Evolutionary conservation across 176 grass and related monocot genomes (phyloP).

Genomic region (Oryza coarctata): DNA sequence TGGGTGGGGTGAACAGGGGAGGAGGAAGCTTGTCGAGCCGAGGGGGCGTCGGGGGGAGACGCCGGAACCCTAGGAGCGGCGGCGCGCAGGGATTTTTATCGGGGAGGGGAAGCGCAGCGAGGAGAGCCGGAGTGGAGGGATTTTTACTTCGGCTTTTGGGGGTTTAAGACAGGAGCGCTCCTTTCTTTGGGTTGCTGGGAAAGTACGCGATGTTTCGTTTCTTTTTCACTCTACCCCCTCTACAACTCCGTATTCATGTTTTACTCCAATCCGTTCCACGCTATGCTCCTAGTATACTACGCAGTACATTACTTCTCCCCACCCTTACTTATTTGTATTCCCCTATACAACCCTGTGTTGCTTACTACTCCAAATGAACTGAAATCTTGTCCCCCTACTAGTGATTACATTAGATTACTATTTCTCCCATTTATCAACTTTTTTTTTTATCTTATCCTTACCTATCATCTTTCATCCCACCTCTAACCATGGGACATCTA

Average conservation of each 20-base stretch:
- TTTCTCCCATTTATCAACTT: too few relatives aligned
- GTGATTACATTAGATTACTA: too few relatives aligned
- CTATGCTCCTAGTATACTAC: too few relatives aligned
- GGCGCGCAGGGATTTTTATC: background rate
- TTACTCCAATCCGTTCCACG: background rate
- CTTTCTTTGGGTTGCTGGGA: constrained; percentile 36
- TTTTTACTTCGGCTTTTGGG: constrained; percentile 31
- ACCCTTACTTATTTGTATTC: too few relatives aligned
- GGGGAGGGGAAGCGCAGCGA: background rate
- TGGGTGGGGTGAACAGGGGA: background rate
- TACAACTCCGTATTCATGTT: background rate
- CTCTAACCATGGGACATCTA: too few relatives aligned
- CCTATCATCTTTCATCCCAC: too few relatives aligned
- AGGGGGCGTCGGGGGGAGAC: background rate
- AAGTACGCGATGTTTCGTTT: constrained; percentile 25
- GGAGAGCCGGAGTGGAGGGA: background rate
- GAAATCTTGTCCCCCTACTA: too few relatives aligned
- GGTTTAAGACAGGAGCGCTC: constrained; percentile 44
- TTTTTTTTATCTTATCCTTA: too few relatives aligned
- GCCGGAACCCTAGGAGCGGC: constrained; percentile 28
- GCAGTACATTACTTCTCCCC: too few relatives aligned
- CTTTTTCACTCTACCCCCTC: background rate
- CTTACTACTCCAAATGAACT: too few relatives aligned
- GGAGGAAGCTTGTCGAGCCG: background rate
- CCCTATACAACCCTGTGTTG: too few relatives aligned